These are phyloP conservation scores for Tricholoma flavovirens DNA, from an alignment of 768 basidiomycete species.

Conservation along the genomic window DNA sequence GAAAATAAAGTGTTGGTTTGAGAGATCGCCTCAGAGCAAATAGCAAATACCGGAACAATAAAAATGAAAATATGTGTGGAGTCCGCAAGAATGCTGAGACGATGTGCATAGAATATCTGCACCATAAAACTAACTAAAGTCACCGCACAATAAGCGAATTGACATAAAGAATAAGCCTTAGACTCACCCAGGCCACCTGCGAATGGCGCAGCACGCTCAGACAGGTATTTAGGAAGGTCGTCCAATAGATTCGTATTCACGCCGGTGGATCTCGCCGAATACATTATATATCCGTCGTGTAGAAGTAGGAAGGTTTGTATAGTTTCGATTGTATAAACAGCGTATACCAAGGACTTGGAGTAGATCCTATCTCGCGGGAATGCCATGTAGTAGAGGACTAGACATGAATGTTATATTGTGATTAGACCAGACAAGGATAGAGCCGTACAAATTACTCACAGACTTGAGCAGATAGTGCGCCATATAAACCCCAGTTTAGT, in stretches of 20 bases:
- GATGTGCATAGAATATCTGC: slow-evolving; percentile 27
- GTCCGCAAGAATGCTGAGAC: slow-evolving; percentile 21
- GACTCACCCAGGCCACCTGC: slow-evolving; percentile 24
- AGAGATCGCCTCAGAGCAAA: background rate
- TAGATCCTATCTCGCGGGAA: slow-evolving; percentile 24
- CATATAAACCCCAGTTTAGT: slow-evolving; percentile 4
- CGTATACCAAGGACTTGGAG: slow-evolving; percentile 21
- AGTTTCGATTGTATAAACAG: slow-evolving; percentile 18
- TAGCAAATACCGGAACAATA: slow-evolving; percentile 12
- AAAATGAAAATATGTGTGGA: slow-evolving; percentile 17
- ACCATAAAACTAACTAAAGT: slow-evolving; percentile 25
- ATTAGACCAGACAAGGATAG: background rate
- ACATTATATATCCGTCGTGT: slow-evolving; percentile 17
- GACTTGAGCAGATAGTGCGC: slow-evolving; percentile 5
- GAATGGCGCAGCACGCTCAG: slow-evolving; percentile 17
- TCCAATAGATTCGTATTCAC: slow-evolving; percentile 17
- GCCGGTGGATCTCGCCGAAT: slow-evolving; percentile 9
- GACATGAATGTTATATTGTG: background rate
- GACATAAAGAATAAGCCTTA: background rate
- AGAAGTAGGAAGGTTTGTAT: slow-evolving; percentile 20
- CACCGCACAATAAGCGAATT: background rate
- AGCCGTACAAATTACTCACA: background rate
- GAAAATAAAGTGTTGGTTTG: background rate
- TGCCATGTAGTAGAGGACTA: slow-evolving; percentile 25
- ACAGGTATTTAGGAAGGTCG: slow-evolving; percentile 4